Percentiles rank a stretch among this genome's conserved stretches.
Evolutionary conservation across 306 rosid genomes (phyloP).

Genomic region (Quercus mongolica): DNA sequence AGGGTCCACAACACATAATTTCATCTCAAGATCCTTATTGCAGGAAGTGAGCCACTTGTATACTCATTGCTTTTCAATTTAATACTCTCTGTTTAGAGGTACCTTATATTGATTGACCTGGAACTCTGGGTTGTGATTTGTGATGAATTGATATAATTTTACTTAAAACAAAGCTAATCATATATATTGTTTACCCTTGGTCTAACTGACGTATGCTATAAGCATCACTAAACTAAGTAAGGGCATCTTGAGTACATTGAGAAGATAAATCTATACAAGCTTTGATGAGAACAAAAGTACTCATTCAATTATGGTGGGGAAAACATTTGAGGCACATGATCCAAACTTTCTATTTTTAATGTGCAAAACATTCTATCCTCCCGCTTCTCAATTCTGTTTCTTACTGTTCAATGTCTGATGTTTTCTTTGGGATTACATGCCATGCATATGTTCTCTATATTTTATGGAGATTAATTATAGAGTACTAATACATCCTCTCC

Average conservation of each 20-base stretch:
- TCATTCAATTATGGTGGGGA: no score
- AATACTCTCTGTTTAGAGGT: not conserved
- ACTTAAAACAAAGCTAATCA: not conserved
- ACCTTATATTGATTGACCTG: not conserved
- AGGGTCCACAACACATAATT: not conserved
- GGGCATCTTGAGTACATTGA: not conserved
- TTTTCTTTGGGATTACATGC: not conserved
- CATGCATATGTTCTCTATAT: not conserved
- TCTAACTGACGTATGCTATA: not conserved
- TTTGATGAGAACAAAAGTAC: no score
- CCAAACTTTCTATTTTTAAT: no score
- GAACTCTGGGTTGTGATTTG: not conserved
- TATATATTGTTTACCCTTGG: not conserved
- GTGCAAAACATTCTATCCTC: not conserved
- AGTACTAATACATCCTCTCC: conserved; percentile 3
- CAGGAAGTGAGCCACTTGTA: not conserved
- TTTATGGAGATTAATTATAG: not conserved
- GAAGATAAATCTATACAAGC: not conserved
- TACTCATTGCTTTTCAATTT: not conserved
- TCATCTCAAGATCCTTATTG: not conserved
- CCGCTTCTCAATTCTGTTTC: not conserved
- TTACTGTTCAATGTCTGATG: not conserved
- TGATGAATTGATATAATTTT: not conserved
- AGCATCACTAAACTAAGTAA: not conserved
- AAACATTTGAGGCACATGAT: no score